These are phyloP conservation scores for Phlebiopsis gigantea DNA, from an alignment of 768 basidiomycete genomes.

Conservation along the genomic window DNA sequence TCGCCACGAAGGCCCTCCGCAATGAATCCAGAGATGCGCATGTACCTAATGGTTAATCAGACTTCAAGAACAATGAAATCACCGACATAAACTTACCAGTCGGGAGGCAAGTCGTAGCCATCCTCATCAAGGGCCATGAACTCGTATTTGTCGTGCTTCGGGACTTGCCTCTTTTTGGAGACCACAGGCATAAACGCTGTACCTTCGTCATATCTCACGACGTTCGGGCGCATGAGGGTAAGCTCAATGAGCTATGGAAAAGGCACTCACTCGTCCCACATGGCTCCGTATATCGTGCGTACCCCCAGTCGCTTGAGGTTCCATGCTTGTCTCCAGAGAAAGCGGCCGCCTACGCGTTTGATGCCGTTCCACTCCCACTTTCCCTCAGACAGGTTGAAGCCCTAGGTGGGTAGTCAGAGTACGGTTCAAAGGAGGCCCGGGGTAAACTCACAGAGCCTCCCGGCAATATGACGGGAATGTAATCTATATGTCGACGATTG, in stretches of 20 bases:
- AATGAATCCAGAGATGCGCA: slow-evolving; percentile 72
- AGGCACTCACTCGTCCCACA: slow-evolving; percentile 76
- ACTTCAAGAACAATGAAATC: slow-evolving; percentile 1
- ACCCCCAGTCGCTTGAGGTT: slow-evolving; percentile 60
- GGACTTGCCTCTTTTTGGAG: slow-evolving; percentile 50
- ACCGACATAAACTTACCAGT: slow-evolving; percentile 52
- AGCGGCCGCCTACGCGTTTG: slow-evolving; percentile 66
- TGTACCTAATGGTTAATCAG: slow-evolving; percentile 46
- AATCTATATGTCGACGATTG: slow-evolving; percentile 53
- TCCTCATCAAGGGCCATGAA: slow-evolving; percentile 77
- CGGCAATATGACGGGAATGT: slow-evolving; percentile 79
- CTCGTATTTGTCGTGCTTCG: slow-evolving; percentile 48
- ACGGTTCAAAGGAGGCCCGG: background rate
- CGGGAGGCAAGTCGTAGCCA: slow-evolving; percentile 69
- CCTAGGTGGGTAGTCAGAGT: slow-evolving; percentile 33
- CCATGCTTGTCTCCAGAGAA: slow-evolving; percentile 75
- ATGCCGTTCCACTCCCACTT: slow-evolving; percentile 71
- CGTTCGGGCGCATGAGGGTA: background rate
- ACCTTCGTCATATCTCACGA: slow-evolving; percentile 74
- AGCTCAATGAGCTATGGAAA: background rate
- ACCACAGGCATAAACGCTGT: slow-evolving; percentile 78
- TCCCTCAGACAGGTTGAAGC: slow-evolving; percentile 65
- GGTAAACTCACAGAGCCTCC: slow-evolving; percentile 65
- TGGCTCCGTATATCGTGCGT: slow-evolving; percentile 70
- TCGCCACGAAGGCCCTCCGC: slow-evolving; percentile 64